Evolutionary conservation across 164 flowering plant species (phyloP), one percentile per base, ranked within the genome.

Genomic region (Dillenia turbinata): DNA sequence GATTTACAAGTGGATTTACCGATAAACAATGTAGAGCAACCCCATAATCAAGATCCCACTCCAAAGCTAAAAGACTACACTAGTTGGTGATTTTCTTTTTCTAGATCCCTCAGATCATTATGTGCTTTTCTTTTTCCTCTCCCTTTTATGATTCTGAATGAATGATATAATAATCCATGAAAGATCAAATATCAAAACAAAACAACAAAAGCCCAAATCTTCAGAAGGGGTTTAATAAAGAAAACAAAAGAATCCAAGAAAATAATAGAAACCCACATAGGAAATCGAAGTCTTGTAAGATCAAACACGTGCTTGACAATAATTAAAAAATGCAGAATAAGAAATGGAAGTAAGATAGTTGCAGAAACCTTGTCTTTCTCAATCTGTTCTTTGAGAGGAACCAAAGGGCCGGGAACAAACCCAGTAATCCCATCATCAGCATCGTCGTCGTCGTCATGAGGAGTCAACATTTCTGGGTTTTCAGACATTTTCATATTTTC

Each of bases 331-430:
- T 10, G 6, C 40, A 17, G 15, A 9, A 13, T 17, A 52, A 7
- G 1, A 49, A 44, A 57, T 13, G 49, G 56, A 55, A 9, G 10
- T 5, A 26, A 54, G 11, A 56, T 13, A 22, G 22, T 10, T 8
- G 8, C 26, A 44, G 24, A 14, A n/a, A 73, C 77, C 74, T 70
- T 74, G 66, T 74, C 77, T 68, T 77, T 77, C 68, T 83, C 87
- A 45, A 83, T 66, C 73, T 81, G 85, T 63, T 81, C 81, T 68
- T 75, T 81, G 65, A 81, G 85, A 62, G 85, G 71, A 61, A 83
- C 19, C 49, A 81, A 60, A 59, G 85, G 85, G 17, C 88, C 79
- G 26, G 83, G 83, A 59, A 74, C 75, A 73, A 74, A 81, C 49
- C 65, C 76, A 64, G 56, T 69, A 57, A 14, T 66, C 9, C 47